Evolutionary conservation across 2,329 filamentous ascomycete species (phyloP).

Genomic region (Nemania sp.): DNA sequence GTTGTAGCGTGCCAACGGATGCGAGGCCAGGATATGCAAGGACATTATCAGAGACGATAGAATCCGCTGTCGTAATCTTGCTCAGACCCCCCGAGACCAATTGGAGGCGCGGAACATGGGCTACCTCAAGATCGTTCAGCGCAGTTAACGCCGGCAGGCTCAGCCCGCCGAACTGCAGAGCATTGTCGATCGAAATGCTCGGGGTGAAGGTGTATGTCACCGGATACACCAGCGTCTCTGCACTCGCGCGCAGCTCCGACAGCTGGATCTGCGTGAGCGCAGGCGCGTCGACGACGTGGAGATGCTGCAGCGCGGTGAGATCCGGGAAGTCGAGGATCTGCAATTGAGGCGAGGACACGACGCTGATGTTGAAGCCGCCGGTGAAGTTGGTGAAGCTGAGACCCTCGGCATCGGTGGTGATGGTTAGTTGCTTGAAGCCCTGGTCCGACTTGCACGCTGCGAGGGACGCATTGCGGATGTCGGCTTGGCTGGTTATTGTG

Average conservation of each 20-base stretch:
- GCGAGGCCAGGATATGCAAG: conserved; percentile 8
- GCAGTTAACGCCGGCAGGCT: conserved; percentile 11
- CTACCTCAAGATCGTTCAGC: conserved; percentile 3
- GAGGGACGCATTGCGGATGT: conserved; percentile 5
- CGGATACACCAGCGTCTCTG: conserved; percentile 9
- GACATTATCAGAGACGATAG: conserved; percentile 7
- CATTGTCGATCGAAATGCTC: background rate
- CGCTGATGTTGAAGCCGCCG: conserved; percentile 21
- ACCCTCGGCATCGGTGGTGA: background rate
- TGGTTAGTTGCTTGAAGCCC: conserved; percentile 6
- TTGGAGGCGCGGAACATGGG: conserved; percentile 13
- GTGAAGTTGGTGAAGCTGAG: conserved; percentile 24
- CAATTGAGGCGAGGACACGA: background rate
- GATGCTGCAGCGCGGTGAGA: conserved; percentile 5
- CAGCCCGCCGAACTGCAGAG: conserved; percentile 12
- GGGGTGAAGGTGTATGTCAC: conserved; percentile 25
- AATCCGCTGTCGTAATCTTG: conserved; percentile 5
- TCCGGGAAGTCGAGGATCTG: conserved; percentile 6
- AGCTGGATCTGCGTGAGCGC: conserved; percentile 22
- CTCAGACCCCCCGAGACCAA: background rate
- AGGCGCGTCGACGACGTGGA: background rate
- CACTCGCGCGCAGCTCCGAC: conserved; percentile 9
- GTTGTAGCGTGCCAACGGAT: background rate
- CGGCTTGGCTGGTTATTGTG: conserved; percentile 10
- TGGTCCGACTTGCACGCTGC: conserved; percentile 1